Conservation (phyloP, 2,329 filamentous ascomycete genomes). For the Ophiostoma perfectum region DNA sequence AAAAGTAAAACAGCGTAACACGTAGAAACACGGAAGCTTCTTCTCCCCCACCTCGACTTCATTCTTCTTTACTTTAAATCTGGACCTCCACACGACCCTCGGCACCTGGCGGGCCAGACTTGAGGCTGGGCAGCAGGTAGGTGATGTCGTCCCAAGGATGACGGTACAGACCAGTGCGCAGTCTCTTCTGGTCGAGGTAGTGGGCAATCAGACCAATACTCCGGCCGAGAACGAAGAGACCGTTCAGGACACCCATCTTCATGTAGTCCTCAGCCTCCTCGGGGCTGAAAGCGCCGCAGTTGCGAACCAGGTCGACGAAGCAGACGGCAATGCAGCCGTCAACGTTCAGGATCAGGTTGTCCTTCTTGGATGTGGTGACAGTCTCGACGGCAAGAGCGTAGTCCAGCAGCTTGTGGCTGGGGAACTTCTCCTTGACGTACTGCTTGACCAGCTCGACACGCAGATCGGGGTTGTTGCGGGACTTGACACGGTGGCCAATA, state of each 20-base stretch:
- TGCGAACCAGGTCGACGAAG: constrained; percentile 96
- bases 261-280: constrained; percentile 99
- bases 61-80: constrained; percentile 46
- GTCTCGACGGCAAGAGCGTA: constrained; percentile 97
- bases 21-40: neutral
- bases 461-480: constrained; percentile 98
- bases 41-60: neutral
- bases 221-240: constrained; percentile 95
- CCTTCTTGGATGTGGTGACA: constrained; percentile 99
- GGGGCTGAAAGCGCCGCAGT: constrained; percentile 91
- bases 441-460: constrained; percentile 99
- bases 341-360: constrained; percentile 99
- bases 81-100: constrained; percentile 89
- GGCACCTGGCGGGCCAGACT: constrained; percentile 63
- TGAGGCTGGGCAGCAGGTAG: constrained; percentile 80
- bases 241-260: constrained; percentile 98
- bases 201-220: constrained; percentile 99
- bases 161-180: constrained; percentile 96
- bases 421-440: constrained; percentile 96
- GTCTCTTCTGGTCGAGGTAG: constrained; percentile 98
- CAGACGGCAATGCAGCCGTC: constrained; percentile 97
- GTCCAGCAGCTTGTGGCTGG: constrained; percentile 95
- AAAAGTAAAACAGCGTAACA: neutral
- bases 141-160: constrained; percentile 99
- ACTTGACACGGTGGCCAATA: constrained; percentile 99